These are phyloP conservation scores for Trifolium dubium DNA, from an alignment of 306 rosid species.

Conservation along the genomic window DNA sequence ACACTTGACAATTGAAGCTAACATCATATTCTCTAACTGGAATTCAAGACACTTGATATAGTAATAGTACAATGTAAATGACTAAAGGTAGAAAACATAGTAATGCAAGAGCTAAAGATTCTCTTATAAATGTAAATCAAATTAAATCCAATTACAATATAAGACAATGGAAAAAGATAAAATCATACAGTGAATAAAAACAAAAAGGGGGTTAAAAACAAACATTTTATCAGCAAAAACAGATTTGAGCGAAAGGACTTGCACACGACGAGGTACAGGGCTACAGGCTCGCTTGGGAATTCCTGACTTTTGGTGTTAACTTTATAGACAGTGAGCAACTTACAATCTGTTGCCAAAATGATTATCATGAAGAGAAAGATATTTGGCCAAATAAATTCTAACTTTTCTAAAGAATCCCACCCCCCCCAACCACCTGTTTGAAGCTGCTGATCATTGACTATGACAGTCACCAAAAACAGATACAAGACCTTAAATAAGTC, in stretches of 20 bases:
- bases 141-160: conserved; percentile 17
- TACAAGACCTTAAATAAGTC: conserved; percentile 66
- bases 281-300: conserved; percentile 29
- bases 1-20: not conserved
- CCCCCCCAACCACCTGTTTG: conserved; percentile 40
- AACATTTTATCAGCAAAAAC: conserved; percentile 33
- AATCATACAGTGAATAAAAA: conserved; percentile 4
- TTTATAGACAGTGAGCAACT: conserved; percentile 49
- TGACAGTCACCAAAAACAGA: conserved; percentile 34
- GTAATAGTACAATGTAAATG: not conserved
- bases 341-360: conserved; percentile 43
- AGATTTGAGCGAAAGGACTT: conserved; percentile 24
- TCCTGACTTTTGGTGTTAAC: conserved; percentile 33
- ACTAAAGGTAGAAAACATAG: not conserved
- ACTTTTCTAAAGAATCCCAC: conserved; percentile 32
- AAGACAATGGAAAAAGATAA: conserved; percentile 20
- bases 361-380: conserved; percentile 42
- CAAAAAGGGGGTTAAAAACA: not conserved
- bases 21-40: not conserved
- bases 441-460: conserved; percentile 37
- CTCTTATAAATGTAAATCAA: conserved; percentile 37
- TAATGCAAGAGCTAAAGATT: conserved; percentile 21
- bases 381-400: conserved; percentile 45
- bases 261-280: conserved; percentile 23
- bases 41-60: not conserved